Evolutionary conservation across 768 basidiomycete species (phyloP), one percentile per base, ranked within the genome.

Genomic region (Gyrodon lividus): DNA sequence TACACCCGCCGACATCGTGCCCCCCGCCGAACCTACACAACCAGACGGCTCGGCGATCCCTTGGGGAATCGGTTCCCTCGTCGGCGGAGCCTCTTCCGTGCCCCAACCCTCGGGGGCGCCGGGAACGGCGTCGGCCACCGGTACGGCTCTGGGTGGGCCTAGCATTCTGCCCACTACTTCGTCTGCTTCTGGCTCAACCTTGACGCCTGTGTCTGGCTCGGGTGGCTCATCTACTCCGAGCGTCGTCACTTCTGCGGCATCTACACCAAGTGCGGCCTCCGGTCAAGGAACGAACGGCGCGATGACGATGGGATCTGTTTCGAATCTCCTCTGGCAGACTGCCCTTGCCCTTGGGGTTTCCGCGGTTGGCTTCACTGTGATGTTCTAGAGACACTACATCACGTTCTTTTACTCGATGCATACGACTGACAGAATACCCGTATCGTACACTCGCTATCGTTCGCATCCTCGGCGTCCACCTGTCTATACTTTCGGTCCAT

Each of bases 1-100:
- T 30, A 40, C 76, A 4, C 58, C 65, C 22, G 82, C 80, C 12
- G 55, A 68, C 7, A 71, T 76, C 46, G 74, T 74, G 3, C 59
- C 81, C 4, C 75, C 89, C 0, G 49, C 78, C 16, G 74, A 87
- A 49, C 31, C 71, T 10, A 78, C 67, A 0, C 84, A 90, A 58
- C 80, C 83, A 6, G 64, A 70, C 35, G 80, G 73, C 9, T 55
- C 64, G 22, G 30, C 55, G 1, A 83, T 90, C 39, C 75, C 82
- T 1, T 92, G 84, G 84, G 90, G 90, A 34, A 71, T 55, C 8
- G 90, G 89, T 37, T 60, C 70, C 6, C 79, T 92, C 47, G 57
- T 60, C 40, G 70, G 68, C 35, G 73, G 82, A 42, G 64, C 79
- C 10, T 66, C 70, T 10, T 68, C 66, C 8, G 49, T 54, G 31